These are phyloP conservation scores for Calcarisporium arbuscula DNA, from an alignment of 2,329 filamentous ascomycete genomes.

Conservation along the genomic window DNA sequence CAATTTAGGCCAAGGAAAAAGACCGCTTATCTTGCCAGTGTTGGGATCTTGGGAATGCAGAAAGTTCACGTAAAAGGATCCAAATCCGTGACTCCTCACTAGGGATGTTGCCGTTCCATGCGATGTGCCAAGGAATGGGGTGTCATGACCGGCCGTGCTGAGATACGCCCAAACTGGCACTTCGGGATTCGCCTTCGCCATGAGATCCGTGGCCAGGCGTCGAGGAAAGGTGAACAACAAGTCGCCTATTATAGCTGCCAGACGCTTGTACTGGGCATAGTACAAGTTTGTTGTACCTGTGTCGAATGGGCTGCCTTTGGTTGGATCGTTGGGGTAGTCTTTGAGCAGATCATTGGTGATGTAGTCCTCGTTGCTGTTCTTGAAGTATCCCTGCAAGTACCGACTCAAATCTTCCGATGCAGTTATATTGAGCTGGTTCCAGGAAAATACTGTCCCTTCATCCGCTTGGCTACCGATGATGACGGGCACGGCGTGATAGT, in stretches of 20 bases:
- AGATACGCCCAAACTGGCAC: constrained; percentile 6
- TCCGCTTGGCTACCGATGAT: constrained; percentile 61
- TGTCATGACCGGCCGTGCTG: background rate
- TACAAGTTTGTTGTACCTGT: constrained; percentile 52
- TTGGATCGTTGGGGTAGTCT: constrained; percentile 44
- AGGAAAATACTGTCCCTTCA: constrained; percentile 57
- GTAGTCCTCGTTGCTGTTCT: constrained; percentile 25
- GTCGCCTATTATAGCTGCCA: constrained; percentile 37
- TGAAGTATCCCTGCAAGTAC: constrained; percentile 51
- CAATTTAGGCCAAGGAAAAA: too few species aligned
- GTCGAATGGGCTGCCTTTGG: constrained; percentile 52
- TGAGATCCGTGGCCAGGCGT: constrained; percentile 2
- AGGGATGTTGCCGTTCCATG: constrained; percentile 4
- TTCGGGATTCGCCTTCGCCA: background rate
- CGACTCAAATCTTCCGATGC: constrained; percentile 43
- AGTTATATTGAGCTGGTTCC: constrained; percentile 52
- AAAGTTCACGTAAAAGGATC: constrained; percentile 3
- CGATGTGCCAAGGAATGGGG: background rate
- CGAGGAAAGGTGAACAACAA: constrained; percentile 4
- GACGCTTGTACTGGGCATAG: constrained; percentile 59
- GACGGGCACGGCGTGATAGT: constrained; percentile 53
- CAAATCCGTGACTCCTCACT: too few species aligned
- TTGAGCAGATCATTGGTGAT: constrained; percentile 44
- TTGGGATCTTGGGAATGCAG: constrained; percentile 6
- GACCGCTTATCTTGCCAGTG: background rate